A percentile compares a stretch with the other conserved stretches of the same genome.
These are phyloP conservation scores for Botryotinia globosa DNA, from an alignment of 2,329 filamentous ascomycete genomes.

Conservation along the genomic window DNA sequence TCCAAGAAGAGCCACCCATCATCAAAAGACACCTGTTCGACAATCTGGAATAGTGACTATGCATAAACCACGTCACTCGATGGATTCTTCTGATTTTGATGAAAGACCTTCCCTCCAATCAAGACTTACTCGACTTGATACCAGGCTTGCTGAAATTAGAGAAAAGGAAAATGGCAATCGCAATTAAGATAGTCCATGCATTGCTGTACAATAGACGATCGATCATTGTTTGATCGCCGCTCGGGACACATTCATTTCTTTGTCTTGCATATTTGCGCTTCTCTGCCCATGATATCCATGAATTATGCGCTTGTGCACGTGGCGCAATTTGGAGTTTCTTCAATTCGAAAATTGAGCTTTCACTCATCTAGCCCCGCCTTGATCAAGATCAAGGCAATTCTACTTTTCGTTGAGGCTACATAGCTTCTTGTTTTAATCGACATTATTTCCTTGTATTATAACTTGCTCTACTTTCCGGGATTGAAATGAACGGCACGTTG, in stretches of 20 bases:
- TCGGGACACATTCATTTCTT: neutral
- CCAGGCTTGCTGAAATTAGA: constrained; percentile 34
- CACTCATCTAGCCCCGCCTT: neutral
- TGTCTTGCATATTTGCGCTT: constrained; percentile 6
- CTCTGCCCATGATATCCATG: constrained; percentile 7
- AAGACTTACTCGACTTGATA: constrained; percentile 32
- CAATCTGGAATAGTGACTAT: constrained; percentile 56
- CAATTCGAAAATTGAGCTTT: neutral
- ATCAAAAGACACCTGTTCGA: constrained; percentile 33
- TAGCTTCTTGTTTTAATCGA: constrained; percentile 4
- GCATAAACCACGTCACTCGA: constrained; percentile 45
- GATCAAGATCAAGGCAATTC: neutral
- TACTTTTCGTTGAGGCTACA: constrained; percentile 4
- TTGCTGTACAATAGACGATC: constrained; percentile 4
- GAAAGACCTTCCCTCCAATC: constrained; percentile 32
- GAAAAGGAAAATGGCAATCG: constrained; percentile 29
- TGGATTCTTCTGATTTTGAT: constrained; percentile 37
- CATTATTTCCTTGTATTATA: constrained; percentile 9
- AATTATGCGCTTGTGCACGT: neutral
- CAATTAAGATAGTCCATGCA: neutral
- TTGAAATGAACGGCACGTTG: neutral
- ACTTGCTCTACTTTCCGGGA: neutral
- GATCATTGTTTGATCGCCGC: neutral
- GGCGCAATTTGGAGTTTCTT: constrained; percentile 6
- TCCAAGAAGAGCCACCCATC: constrained; percentile 54